Percentiles rank a stretch among this genome's conserved stretches.
Evolutionary conservation across 345 rosid species (phyloP).

Genomic region (Eucalyptus curtisii): DNA sequence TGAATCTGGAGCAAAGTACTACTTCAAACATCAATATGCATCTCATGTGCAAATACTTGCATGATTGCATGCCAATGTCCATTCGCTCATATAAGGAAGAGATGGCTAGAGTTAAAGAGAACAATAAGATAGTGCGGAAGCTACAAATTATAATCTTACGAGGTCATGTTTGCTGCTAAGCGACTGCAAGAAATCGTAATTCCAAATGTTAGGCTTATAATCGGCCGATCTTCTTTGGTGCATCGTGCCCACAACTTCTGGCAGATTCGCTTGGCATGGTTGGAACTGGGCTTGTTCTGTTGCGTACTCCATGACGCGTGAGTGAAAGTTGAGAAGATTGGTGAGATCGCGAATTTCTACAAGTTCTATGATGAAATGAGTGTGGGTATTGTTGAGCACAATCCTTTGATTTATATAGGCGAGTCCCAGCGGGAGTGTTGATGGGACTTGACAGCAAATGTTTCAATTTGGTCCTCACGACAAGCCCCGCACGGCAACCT

Average conservation of each 20-base stretch:
- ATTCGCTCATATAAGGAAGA: neutral
- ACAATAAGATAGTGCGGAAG: neutral
- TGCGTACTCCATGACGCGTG: neutral
- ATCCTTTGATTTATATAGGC: neutral
- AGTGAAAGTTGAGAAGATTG: neutral
- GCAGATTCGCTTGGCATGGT: neutral
- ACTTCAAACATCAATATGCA: neutral
- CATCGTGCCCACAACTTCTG: neutral
- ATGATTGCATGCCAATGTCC: neutral
- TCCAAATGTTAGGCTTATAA: constrained; percentile 45
- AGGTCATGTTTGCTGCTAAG: constrained; percentile 7
- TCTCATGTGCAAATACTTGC: neutral
- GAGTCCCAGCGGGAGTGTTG: neutral
- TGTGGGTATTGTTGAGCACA: neutral
- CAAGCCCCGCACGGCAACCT: no score
- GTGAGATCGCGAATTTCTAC: neutral
- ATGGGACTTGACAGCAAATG: neutral
- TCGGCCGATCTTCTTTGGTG: constrained; percentile 19
- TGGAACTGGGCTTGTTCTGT: neutral
- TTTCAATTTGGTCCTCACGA: neutral
- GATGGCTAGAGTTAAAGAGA: neutral
- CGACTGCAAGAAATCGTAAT: constrained; percentile 26
- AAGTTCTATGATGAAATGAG: neutral
- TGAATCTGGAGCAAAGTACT: neutral
- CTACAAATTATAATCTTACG: constrained; percentile 2